Percentiles rank a stretch among this genome's conserved stretches.
phyloP scores from a whole-genome alignment of 305 asterid species.

The Solanum aculeatissimum region DNA sequence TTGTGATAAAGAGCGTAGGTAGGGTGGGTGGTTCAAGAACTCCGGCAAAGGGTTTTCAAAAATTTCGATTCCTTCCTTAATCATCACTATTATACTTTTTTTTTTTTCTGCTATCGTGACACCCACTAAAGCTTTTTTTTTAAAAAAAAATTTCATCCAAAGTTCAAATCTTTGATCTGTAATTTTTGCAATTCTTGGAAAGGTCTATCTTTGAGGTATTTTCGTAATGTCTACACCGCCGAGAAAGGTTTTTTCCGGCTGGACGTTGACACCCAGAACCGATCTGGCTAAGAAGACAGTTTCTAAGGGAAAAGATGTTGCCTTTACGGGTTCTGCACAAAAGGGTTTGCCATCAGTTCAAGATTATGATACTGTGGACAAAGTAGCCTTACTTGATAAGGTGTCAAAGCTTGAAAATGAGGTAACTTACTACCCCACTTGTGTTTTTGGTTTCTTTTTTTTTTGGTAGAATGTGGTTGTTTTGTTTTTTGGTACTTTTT shows the following conservation, averaged over 20 bases:
- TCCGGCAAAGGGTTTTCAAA: background rate
- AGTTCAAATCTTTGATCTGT: background rate
- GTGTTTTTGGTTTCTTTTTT: background rate
- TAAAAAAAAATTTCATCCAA: too few species aligned
- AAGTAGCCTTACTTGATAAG: constrained; percentile 36
- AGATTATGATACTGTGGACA: constrained; percentile 4
- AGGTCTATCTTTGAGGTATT: background rate
- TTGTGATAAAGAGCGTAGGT: background rate
- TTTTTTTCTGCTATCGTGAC: background rate
- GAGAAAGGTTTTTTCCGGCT: constrained; percentile 43
- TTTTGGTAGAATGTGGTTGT: background rate
- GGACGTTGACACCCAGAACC: constrained; percentile 59
- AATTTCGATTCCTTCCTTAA: background rate
- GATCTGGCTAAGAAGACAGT: constrained; percentile 17
- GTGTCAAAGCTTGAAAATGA: constrained; percentile 65
- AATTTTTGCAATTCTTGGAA: background rate
- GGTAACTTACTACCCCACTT: constrained; percentile 18
- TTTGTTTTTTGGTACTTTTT: background rate
- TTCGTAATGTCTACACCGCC: constrained; percentile 68
- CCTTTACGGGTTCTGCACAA: constrained; percentile 10
- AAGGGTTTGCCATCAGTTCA: background rate
- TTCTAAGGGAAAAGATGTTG: constrained; percentile 40
- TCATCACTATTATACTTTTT: background rate
- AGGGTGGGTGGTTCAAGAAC: background rate
- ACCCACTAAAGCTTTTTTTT: background rate